Evolutionary conservation across 2,329 filamentous ascomycete genomes (phyloP).

Genomic region (Rhynchosporium agropyri): DNA sequence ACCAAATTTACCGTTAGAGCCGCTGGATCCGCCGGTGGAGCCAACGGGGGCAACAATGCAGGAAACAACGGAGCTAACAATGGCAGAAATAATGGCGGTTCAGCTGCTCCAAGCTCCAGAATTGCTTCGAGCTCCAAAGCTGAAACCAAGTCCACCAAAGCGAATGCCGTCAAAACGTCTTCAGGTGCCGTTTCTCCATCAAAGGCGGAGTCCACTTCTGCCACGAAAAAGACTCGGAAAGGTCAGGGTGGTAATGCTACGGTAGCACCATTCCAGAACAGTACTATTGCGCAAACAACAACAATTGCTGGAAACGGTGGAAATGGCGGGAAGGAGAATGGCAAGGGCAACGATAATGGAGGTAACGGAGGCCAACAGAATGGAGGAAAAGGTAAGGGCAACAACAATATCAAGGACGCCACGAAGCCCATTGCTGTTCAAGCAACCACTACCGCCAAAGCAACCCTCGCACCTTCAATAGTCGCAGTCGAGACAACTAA

Average conservation of each 20-base stretch:
- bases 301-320: conserved; percentile 10
- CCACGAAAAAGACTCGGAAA: conserved; percentile 25
- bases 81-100: conserved; percentile 20
- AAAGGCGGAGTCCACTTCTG: conserved; percentile 1
- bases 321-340: background rate
- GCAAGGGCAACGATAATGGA: conserved; percentile 10
- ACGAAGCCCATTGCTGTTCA: background rate
- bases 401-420: conserved; percentile 4
- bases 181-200: conserved; percentile 6
- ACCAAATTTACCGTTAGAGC: conserved; percentile 47
- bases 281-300: conserved; percentile 12
- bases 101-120: conserved; percentile 7
- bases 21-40: conserved; percentile 26
- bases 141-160: conserved; percentile 1
- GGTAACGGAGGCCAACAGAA: conserved; percentile 5
- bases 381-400: conserved; percentile 7
- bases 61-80: conserved; percentile 25
- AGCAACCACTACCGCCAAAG: conserved; percentile 1
- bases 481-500: conserved; percentile 19
- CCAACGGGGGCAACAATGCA: conserved; percentile 30
- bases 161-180: background rate
- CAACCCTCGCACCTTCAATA: conserved; percentile 2
- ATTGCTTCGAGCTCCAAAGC: background rate
- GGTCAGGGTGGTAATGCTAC: conserved; percentile 17
- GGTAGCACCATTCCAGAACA: conserved; percentile 5